Percentiles rank a stretch among this genome's conserved stretches.
phyloP scores from a whole-genome alignment of 2,329 filamentous ascomycete genomes.

The Microcera coccophila region DNA sequence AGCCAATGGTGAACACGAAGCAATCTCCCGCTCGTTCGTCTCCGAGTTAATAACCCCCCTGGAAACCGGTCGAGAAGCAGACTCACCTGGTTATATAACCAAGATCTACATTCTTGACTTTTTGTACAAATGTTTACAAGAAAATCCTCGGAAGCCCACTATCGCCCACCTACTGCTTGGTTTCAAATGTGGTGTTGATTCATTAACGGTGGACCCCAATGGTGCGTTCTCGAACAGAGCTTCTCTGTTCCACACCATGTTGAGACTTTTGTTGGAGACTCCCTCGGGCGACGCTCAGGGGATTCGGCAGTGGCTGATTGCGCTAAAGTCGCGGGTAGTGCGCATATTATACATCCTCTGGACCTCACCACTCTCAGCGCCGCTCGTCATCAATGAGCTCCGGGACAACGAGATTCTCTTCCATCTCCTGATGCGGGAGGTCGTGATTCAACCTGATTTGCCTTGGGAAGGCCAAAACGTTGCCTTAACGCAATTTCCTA shows the following conservation, averaged over 20 bases:
- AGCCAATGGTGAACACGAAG: constrained; percentile 71
- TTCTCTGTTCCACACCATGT: constrained; percentile 79
- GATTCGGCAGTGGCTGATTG: constrained; percentile 65
- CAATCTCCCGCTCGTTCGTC: constrained; percentile 71
- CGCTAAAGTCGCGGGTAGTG: constrained; percentile 64
- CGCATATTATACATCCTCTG: constrained; percentile 77
- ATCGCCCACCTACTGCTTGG: constrained; percentile 89
- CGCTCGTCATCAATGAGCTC: constrained; percentile 73
- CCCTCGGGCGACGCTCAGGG: constrained; percentile 59
- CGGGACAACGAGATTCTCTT: constrained; percentile 77
- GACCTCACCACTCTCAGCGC: constrained; percentile 73
- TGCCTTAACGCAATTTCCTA: constrained; percentile 61
- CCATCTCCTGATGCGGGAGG: constrained; percentile 67
- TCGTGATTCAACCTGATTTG: constrained; percentile 64
- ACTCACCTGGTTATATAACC: constrained; percentile 70
- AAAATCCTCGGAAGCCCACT: constrained; percentile 72
- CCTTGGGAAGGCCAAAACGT: constrained; percentile 70
- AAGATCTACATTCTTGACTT: constrained; percentile 85
- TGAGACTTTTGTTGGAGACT: constrained; percentile 66
- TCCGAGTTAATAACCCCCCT: constrained; percentile 64
- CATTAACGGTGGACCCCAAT: constrained; percentile 63
- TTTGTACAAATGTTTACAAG: constrained; percentile 72
- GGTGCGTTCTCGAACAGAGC: constrained; percentile 67
- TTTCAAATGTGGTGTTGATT: constrained; percentile 71
- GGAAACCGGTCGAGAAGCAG: constrained; percentile 67